phyloP scores from a whole-genome alignment of 345 rosid genomes.

The Syzygium jambos region DNA sequence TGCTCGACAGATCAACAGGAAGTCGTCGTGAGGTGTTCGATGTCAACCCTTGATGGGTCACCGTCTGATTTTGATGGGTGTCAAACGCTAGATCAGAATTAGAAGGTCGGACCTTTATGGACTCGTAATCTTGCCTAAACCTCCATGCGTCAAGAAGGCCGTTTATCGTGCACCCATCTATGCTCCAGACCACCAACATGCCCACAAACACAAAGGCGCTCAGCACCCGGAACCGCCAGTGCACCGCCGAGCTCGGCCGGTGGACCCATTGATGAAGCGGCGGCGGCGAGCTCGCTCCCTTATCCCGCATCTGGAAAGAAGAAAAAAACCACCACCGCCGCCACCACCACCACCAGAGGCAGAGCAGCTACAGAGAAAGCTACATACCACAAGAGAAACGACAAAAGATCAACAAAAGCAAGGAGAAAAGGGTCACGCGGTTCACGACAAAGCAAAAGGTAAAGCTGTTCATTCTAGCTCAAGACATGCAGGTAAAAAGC shows the following conservation, averaged over 20 bases:
- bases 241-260: conserved; percentile 13
- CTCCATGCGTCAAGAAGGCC: conserved; percentile 53
- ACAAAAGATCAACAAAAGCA: background rate
- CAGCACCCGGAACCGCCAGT: conserved; percentile 65
- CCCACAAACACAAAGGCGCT: conserved; percentile 50
- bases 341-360: background rate
- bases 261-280: background rate
- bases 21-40: background rate
- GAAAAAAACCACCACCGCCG: background rate
- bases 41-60: background rate
- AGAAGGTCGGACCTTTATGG: background rate
- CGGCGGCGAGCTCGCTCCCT: conserved; percentile 25
- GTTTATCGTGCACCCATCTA: conserved; percentile 53
- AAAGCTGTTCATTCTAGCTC: background rate
- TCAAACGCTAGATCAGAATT: background rate
- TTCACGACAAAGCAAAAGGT: background rate
- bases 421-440: background rate
- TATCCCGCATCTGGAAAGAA: conserved; percentile 55
- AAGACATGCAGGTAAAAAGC: background rate
- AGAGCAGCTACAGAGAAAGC: background rate
- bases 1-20: background rate
- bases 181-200: conserved; percentile 61
- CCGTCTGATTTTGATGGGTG: background rate
- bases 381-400: background rate
- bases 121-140: conserved; percentile 19